Evolutionary conservation across 2,329 filamentous ascomycete genomes (phyloP).

Genomic region (Sclerotinia trifoliorum): DNA sequence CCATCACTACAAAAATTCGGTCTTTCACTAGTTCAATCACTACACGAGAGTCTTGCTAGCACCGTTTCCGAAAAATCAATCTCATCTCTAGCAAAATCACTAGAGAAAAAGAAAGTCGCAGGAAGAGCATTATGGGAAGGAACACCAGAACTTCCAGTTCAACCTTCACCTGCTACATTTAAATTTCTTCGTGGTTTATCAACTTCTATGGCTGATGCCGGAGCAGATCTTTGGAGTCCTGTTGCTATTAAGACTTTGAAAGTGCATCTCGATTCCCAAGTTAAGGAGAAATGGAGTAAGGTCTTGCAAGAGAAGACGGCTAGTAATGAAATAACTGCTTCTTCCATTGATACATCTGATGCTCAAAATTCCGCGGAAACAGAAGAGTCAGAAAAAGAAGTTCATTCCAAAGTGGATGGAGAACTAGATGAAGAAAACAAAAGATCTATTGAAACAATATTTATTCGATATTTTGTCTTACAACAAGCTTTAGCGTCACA

Average conservation of each 20-base stretch:
- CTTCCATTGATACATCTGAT: slow-evolving; percentile 4
- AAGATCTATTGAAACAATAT: slow-evolving; percentile 57
- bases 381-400: slow-evolving; percentile 3
- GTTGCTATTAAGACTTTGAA: slow-evolving; percentile 65
- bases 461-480: slow-evolving; percentile 59
- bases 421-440: slow-evolving; percentile 24
- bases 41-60: slow-evolving; percentile 62
- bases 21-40: slow-evolving; percentile 56
- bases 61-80: slow-evolving; percentile 53
- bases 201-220: slow-evolving; percentile 65
- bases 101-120: slow-evolving; percentile 51
- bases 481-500: slow-evolving; percentile 50
- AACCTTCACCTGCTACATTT: slow-evolving; percentile 75
- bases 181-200: slow-evolving; percentile 66
- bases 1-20: slow-evolving; percentile 56
- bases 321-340: slow-evolving; percentile 24
- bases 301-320: slow-evolving; percentile 28
- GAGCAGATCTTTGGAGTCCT: slow-evolving; percentile 79
- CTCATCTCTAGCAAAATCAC: slow-evolving; percentile 46
- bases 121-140: slow-evolving; percentile 79
- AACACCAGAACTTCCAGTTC: slow-evolving; percentile 68
- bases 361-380: not conserved
- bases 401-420: not conserved
- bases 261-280: slow-evolving; percentile 48
- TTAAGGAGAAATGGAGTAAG: slow-evolving; percentile 47